These are phyloP conservation scores for Scleroderma bovista DNA, from an alignment of 768 basidiomycete species.

Conservation along the genomic window DNA sequence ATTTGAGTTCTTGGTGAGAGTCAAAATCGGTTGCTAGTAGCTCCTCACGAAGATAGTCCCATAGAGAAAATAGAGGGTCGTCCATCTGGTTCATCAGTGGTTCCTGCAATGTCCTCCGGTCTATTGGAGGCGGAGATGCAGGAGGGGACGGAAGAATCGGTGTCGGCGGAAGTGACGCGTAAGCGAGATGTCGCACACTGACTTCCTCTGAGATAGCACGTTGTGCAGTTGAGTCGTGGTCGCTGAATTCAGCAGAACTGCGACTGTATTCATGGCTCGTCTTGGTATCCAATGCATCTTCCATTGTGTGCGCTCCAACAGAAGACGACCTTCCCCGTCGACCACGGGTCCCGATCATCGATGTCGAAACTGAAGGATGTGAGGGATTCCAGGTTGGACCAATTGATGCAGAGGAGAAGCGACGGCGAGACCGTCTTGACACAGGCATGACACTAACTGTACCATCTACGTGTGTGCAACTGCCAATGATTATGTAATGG, in stretches of 20 bases:
- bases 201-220: constrained; percentile 6
- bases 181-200: constrained; percentile 41
- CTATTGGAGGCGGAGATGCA: constrained; percentile 20
- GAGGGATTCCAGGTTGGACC: constrained; percentile 19
- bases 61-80: constrained; percentile 67
- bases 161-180: constrained; percentile 71
- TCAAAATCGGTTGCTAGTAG: constrained; percentile 90
- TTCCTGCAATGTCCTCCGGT: constrained; percentile 3
- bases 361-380: constrained; percentile 4
- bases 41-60: constrained; percentile 90
- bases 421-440: constrained; percentile 28
- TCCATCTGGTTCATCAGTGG: constrained; percentile 14
- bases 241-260: neutral
- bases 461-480: no score
- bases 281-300: neutral
- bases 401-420: constrained; percentile 26
- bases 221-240: constrained; percentile 5
- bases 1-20: constrained; percentile 88
- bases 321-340: constrained; percentile 11
- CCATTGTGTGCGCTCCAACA: constrained; percentile 1
- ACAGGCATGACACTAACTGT: no score
- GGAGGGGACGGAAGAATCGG: constrained; percentile 52
- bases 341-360: constrained; percentile 13
- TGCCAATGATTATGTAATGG: no score
- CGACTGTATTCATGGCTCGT: neutral